Evolutionary conservation across 176 grass and related monocot species (phyloP).

Genomic region (Oryza coarctata): DNA sequence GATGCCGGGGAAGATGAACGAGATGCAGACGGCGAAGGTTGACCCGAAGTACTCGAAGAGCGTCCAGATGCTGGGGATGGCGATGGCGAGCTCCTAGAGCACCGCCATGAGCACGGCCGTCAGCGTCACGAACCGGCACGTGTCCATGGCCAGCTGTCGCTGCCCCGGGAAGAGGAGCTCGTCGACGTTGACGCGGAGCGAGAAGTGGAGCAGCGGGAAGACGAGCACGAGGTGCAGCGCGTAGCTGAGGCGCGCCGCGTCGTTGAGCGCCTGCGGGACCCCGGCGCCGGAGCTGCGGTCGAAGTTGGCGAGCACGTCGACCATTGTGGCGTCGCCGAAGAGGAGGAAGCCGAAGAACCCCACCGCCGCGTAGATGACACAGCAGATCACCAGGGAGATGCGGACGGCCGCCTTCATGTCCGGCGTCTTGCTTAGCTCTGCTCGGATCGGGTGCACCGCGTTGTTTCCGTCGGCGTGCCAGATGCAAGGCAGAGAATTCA

Average conservation of each 20-base stretch:
- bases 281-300: slow-evolving; percentile 53
- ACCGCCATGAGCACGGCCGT: slow-evolving; percentile 56
- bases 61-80: slow-evolving; percentile 80
- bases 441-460: slow-evolving; percentile 85
- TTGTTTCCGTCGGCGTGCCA: no score
- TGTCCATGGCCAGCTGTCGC: slow-evolving; percentile 43
- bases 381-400: slow-evolving; percentile 71
- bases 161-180: slow-evolving; percentile 65
- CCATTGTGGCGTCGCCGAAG: slow-evolving; percentile 87
- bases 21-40: slow-evolving; percentile 73
- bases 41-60: slow-evolving; percentile 81
- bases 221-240: slow-evolving; percentile 83
- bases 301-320: slow-evolving; percentile 91
- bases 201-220: slow-evolving; percentile 87
- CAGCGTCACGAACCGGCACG: slow-evolving; percentile 58
- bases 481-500: not conserved
- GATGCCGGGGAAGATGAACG: slow-evolving; percentile 78
- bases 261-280: slow-evolving; percentile 63
- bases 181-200: slow-evolving; percentile 79
- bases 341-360: slow-evolving; percentile 90
- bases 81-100: slow-evolving; percentile 61
- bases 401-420: slow-evolving; percentile 78
- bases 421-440: slow-evolving; percentile 71
- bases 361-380: slow-evolving; percentile 67
- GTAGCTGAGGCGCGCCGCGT: slow-evolving; percentile 84